phyloP scores from a whole-genome alignment of 1,139 yeast genomes.

The Candida labiduridarum region DNA sequence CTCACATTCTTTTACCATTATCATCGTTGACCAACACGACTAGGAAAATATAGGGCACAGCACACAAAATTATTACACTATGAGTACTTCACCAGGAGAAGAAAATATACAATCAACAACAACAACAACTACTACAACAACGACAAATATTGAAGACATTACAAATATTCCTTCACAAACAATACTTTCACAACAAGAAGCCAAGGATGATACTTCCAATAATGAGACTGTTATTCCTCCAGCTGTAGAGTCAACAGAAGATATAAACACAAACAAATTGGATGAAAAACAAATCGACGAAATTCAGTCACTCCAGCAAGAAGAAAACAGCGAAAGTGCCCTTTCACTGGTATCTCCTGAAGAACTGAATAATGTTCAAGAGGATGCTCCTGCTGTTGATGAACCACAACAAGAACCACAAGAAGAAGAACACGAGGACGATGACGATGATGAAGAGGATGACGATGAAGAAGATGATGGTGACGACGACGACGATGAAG shows the following conservation, averaged over 20 bases:
- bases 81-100: conserved; percentile 5
- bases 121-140: background rate
- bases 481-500: conserved; percentile 16
- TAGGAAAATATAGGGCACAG: background rate
- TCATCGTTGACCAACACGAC: background rate
- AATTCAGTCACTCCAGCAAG: conserved; percentile 4
- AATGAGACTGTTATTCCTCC: background rate
- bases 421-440: conserved; percentile 9
- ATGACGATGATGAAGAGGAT: conserved; percentile 8
- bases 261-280: conserved; percentile 1
- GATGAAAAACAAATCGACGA: conserved; percentile 14
- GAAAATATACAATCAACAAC: conserved; percentile 2
- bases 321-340: background rate
- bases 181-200: conserved; percentile 5
- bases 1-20: conserved; percentile 1
- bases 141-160: conserved; percentile 1
- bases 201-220: conserved; percentile 3
- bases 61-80: background rate
- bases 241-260: background rate
- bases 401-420: conserved; percentile 16
- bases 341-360: conserved; percentile 1
- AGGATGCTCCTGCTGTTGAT: conserved; percentile 6
- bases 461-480: conserved; percentile 14
- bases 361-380: background rate
- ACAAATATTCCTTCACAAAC: conserved; percentile 2